Evolutionary conservation across 2,329 filamentous ascomycete genomes (phyloP).

Genomic region (Phoma sp.): DNA sequence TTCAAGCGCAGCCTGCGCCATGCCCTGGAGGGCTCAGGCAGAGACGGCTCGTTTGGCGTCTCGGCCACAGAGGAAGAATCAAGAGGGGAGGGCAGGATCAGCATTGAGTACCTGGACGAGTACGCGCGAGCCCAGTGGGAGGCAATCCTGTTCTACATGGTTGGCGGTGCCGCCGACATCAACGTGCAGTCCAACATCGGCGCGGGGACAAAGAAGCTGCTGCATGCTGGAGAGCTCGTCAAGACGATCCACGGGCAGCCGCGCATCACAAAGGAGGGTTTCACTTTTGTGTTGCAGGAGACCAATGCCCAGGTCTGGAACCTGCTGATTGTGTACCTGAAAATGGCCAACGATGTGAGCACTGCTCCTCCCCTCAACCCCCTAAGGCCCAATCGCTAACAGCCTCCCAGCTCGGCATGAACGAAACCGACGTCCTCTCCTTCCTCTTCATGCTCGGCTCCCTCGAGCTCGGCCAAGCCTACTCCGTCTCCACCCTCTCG

Average conservation of each 20-base stretch:
- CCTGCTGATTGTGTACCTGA: conserved; percentile 88
- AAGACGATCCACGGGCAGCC: conserved; percentile 63
- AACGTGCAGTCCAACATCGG: conserved; percentile 53
- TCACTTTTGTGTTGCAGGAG: conserved; percentile 92
- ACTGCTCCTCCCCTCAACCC: neutral
- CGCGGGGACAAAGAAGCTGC: conserved; percentile 77
- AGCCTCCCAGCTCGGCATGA: conserved; percentile 67
- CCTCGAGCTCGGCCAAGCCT: conserved; percentile 87
- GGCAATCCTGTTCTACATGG: conserved; percentile 93
- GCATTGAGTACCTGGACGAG: conserved; percentile 76
- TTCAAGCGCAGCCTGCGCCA: conserved; percentile 84
- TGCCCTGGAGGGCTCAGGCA: conserved; percentile 84
- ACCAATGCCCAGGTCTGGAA: conserved; percentile 98
- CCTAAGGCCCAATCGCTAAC: conserved; percentile 9
- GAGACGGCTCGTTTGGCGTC: conserved; percentile 88
- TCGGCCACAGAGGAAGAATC: conserved; percentile 69
- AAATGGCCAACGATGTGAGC: conserved; percentile 71
- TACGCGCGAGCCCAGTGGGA: conserved; percentile 94
- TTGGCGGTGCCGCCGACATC: conserved; percentile 69
- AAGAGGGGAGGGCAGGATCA: conserved; percentile 68
- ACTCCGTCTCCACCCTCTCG: conserved; percentile 84
- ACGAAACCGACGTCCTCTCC: conserved; percentile 90
- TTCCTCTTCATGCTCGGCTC: conserved; percentile 96
- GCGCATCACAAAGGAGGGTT: conserved; percentile 88
- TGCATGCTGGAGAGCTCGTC: conserved; percentile 82